Evolutionary conservation across 1,284 basidiomycete genomes (phyloP).

Genomic region (Cutaneotrichosporon sp.): DNA sequence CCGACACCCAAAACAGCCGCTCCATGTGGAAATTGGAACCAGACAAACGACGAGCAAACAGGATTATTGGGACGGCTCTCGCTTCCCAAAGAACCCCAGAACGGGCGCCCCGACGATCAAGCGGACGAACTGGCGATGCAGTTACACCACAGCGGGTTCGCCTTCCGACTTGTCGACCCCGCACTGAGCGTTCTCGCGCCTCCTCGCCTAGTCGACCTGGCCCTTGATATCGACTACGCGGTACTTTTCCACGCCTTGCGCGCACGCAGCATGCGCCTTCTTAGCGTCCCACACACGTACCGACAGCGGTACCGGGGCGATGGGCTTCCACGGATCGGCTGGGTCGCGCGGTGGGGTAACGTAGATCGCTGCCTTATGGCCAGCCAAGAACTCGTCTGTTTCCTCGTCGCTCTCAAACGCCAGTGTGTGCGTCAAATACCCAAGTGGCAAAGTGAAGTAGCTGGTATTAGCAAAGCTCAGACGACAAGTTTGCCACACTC

Average conservation of each 20-base stretch:
- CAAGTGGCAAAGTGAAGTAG: constrained; percentile 73
- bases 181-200: background rate
- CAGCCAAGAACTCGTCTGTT: constrained; percentile 68
- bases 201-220: constrained; percentile 48
- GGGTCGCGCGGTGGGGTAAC: constrained; percentile 41
- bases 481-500: constrained; percentile 48
- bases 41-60: too few species aligned
- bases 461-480: constrained; percentile 55
- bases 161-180: background rate
- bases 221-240: constrained; percentile 59
- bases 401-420: constrained; percentile 72
- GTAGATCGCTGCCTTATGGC: constrained; percentile 70
- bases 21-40: too few species aligned
- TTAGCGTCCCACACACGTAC: constrained; percentile 57
- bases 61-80: too few species aligned
- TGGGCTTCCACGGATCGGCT: constrained; percentile 32
- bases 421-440: constrained; percentile 75
- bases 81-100: too few species aligned
- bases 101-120: background rate
- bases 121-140: background rate
- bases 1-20: too few species aligned
- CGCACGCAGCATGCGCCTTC: constrained; percentile 53
- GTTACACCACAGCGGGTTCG: background rate
- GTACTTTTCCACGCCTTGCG: constrained; percentile 53
- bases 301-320: constrained; percentile 30